phyloP scores from a whole-genome alignment of 139 green algal genomes.

The Auxenochlorella pyrenoidosa region DNA sequence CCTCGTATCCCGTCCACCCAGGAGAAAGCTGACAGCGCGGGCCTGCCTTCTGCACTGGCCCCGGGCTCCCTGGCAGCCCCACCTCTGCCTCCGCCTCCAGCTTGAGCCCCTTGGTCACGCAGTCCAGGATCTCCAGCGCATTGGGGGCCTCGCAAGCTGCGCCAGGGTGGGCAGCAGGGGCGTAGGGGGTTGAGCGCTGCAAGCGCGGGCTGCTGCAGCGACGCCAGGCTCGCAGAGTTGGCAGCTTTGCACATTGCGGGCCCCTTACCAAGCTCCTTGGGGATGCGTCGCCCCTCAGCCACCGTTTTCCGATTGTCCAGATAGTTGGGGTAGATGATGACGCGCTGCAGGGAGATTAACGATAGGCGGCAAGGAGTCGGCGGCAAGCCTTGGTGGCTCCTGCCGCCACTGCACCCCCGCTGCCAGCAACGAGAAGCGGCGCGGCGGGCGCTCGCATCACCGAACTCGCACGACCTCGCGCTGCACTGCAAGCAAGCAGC shows the following conservation, averaged over 20 bases:
- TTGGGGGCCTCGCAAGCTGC: conserved; percentile 65
- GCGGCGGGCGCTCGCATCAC: background rate
- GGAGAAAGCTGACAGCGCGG: too few species aligned
- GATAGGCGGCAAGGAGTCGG: background rate
- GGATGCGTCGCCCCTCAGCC: conserved; percentile 63
- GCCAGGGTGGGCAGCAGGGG: background rate
- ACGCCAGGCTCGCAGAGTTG: background rate
- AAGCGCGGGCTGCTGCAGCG: too few species aligned
- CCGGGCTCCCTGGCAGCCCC: background rate
- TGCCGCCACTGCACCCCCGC: background rate
- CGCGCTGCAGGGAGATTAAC: conserved; percentile 44
- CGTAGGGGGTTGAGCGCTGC: background rate
- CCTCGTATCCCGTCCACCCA: too few species aligned
- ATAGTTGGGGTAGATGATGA: conserved; percentile 75
- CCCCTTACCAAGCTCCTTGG: conserved; percentile 44
- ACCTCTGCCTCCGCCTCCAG: conserved; percentile 33
- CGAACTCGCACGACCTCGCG: background rate
- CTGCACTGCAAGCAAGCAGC: background rate
- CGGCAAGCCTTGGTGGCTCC: background rate
- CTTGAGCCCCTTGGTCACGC: conserved; percentile 37
- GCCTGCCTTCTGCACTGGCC: too few species aligned
- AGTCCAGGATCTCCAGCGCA: conserved; percentile 64
- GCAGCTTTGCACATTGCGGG: background rate
- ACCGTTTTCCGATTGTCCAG: conserved; percentile 68
- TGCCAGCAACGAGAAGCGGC: background rate